Percentiles rank a stretch among this genome's conserved stretches.
Conservation (phyloP, 2,329 filamentous ascomycete genomes). For the Lecanosticta acicola region DNA sequence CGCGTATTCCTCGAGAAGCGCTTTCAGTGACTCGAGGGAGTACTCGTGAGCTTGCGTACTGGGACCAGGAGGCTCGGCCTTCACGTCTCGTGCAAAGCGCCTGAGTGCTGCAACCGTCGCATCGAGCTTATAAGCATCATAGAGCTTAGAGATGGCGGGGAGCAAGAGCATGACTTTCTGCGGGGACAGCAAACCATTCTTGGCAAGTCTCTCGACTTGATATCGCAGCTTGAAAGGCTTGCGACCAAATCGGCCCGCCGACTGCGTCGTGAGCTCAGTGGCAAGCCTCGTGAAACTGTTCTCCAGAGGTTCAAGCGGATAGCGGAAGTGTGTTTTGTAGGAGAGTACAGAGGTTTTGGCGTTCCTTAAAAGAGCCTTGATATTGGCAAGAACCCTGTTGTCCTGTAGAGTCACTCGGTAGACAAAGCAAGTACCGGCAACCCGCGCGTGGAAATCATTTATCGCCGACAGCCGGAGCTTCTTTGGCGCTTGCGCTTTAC, state of each 20-base stretch:
- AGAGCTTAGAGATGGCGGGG: slow-evolving; percentile 36
- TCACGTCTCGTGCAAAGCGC: slow-evolving; percentile 48
- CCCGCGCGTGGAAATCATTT: slow-evolving; percentile 33
- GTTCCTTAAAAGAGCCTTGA: slow-evolving; percentile 12
- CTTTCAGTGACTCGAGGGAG: slow-evolving; percentile 38
- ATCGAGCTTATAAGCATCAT: slow-evolving; percentile 23
- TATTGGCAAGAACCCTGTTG: slow-evolving; percentile 20
- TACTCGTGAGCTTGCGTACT: slow-evolving; percentile 43
- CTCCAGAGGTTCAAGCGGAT: slow-evolving; percentile 13
- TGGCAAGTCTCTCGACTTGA: slow-evolving; percentile 58
- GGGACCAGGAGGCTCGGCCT: slow-evolving; percentile 46
- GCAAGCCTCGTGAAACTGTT: slow-evolving; percentile 30
- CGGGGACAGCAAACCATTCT: slow-evolving; percentile 59
- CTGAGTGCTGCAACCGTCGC: slow-evolving; percentile 46
- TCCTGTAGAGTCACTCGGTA: slow-evolving; percentile 38
- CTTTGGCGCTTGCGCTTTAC: slow-evolving; percentile 15
- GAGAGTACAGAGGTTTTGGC: slow-evolving; percentile 29
- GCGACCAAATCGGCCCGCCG: slow-evolving; percentile 16
- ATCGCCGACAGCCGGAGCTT: slow-evolving; percentile 34
- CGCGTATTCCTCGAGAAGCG: slow-evolving; percentile 40
- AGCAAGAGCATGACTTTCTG: slow-evolving; percentile 46
- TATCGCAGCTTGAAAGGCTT: slow-evolving; percentile 54
- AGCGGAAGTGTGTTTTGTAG: slow-evolving; percentile 16
- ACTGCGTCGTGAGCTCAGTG: slow-evolving; percentile 23
- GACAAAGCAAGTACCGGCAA: slow-evolving; percentile 46